Evolutionary conservation across 169 alveolate species (phyloP).

Genomic region (Plasmodium chabaudi): DNA sequence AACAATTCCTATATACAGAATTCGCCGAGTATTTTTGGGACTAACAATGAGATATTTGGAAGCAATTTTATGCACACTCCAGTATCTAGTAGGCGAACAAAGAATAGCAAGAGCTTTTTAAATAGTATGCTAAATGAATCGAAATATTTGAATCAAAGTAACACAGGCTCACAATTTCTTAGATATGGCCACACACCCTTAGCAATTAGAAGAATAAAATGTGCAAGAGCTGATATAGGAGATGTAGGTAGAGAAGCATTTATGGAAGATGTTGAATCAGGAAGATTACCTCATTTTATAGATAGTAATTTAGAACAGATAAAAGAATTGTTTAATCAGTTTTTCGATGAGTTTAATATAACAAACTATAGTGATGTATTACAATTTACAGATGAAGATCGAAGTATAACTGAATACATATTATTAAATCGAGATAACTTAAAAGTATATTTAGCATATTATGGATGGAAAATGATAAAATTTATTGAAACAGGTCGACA

Average conservation of each 20-base stretch:
- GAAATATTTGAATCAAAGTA: constrained; percentile 62
- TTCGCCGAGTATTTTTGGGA: constrained; percentile 64
- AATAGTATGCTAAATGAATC: constrained; percentile 75
- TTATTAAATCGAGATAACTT: constrained; percentile 65
- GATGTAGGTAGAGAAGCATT: constrained; percentile 90
- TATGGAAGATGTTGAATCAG: constrained; percentile 88
- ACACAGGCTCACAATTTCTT: constrained; percentile 81
- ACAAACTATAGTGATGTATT: constrained; percentile 82
- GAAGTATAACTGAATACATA: constrained; percentile 77
- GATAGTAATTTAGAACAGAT: constrained; percentile 85
- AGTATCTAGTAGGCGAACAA: constrained; percentile 67
- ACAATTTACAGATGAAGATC: constrained; percentile 79
- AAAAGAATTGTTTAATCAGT: constrained; percentile 81
- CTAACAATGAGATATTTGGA: constrained; percentile 58
- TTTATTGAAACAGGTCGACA: constrained; percentile 78
- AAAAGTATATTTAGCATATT: constrained; percentile 76
- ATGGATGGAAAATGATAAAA: constrained; percentile 82
- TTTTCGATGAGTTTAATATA: constrained; percentile 82
- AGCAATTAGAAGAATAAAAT: constrained; percentile 86
- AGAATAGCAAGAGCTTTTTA: constrained; percentile 58
- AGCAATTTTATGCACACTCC: constrained; percentile 69
- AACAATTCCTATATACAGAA: constrained; percentile 42
- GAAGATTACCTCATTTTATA: constrained; percentile 86
- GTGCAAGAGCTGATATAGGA: constrained; percentile 90
- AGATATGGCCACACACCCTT: constrained; percentile 89